Percentiles rank a stretch among this genome's conserved stretches.
Evolutionary conservation across 345 rosid genomes (phyloP).

Genomic region (Populus tremula): DNA sequence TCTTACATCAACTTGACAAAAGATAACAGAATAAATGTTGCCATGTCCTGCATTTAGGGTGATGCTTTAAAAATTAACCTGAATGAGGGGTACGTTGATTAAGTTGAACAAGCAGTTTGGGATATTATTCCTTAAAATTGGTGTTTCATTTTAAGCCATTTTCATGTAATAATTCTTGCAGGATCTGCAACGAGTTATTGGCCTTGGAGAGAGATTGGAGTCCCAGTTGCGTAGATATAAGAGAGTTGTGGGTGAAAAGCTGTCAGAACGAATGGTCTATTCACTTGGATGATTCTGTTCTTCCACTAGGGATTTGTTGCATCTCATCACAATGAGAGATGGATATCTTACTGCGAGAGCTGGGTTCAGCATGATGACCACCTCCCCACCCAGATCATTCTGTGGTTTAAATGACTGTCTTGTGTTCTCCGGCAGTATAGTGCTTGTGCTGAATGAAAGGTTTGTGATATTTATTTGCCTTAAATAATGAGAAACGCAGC

Average conservation of each 20-base stretch:
- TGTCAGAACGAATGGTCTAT: conserved; percentile 68
- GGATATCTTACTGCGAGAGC: not conserved
- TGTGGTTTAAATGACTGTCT: not conserved
- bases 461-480: not conserved
- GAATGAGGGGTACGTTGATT: not conserved
- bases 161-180: not conserved
- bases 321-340: not conserved
- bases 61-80: too few species aligned
- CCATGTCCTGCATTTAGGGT: too few species aligned
- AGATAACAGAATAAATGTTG: not conserved
- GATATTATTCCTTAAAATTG: not conserved
- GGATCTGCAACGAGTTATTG: conserved; percentile 32
- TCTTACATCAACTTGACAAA: not conserved
- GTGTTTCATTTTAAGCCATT: not conserved
- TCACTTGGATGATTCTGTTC: conserved; percentile 41
- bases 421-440: not conserved
- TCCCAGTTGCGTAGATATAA: conserved; percentile 50
- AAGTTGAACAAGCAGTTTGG: too few species aligned
- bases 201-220: conserved; percentile 41
- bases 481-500: not conserved
- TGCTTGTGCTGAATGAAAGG: conserved; percentile 4
- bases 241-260: conserved; percentile 61
- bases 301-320: not conserved
- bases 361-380: not conserved
- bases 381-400: not conserved